Evolutionary conservation across 495 filamentous ascomycete species (phyloP).

Genomic region (Penicillium cinerascens): DNA sequence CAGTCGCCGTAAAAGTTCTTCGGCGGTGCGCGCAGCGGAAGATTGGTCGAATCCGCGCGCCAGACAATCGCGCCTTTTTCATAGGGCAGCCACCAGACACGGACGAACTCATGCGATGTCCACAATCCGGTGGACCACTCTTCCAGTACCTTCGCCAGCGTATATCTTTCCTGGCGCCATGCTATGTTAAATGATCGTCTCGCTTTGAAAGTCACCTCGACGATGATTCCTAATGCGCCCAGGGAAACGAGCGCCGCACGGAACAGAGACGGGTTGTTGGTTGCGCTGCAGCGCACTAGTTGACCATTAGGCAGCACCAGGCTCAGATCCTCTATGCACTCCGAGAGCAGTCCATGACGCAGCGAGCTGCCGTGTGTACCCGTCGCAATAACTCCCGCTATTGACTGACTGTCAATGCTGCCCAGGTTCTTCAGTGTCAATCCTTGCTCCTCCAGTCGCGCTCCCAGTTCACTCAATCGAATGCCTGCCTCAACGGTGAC

Average conservation of each 20-base stretch:
- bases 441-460: conserved; percentile 64
- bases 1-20: conserved; percentile 73
- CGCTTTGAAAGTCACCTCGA: conserved; percentile 80
- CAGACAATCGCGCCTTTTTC: conserved; percentile 80
- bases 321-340: conserved; percentile 65
- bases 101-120: conserved; percentile 80
- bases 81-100: conserved; percentile 98
- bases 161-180: conserved; percentile 78
- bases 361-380: conserved; percentile 90
- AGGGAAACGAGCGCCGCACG: conserved; percentile 83
- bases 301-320: conserved; percentile 83
- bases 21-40: conserved; percentile 44
- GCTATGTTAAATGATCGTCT: conserved; percentile 71
- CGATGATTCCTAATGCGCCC: conserved; percentile 86
- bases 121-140: conserved; percentile 75
- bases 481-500: conserved; percentile 86
- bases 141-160: conserved; percentile 60
- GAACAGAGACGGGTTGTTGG: conserved; percentile 73
- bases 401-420: conserved; percentile 90
- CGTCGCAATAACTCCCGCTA: conserved; percentile 89
- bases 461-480: conserved; percentile 65
- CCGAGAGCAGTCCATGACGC: conserved; percentile 76
- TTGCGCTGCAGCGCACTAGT: conserved; percentile 66
- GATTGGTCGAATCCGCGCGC: conserved; percentile 71
- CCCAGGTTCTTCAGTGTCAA: conserved; percentile 85